Evolutionary conservation across 2,329 filamentous ascomycete species (phyloP).

Genomic region (Xylaria sp.): DNA sequence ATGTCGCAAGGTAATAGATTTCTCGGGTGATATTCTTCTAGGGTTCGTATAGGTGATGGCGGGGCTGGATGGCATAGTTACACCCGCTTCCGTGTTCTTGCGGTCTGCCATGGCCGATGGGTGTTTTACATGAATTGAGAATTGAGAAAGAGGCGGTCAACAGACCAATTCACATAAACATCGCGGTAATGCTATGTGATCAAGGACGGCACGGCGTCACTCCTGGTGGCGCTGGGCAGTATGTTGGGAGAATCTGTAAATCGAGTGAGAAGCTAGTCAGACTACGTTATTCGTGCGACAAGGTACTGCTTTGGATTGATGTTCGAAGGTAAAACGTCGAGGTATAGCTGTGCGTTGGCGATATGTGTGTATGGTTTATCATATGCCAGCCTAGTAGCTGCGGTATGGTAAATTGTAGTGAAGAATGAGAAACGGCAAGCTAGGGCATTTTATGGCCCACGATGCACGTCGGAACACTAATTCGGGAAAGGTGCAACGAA

Average conservation of each 20-base stretch:
- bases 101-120: conserved; percentile 44
- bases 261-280: background rate
- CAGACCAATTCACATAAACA: conserved; percentile 32
- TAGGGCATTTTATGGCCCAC: conserved; percentile 4
- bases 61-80: conserved; percentile 38
- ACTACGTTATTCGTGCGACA: background rate
- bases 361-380: background rate
- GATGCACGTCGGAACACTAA: conserved; percentile 19
- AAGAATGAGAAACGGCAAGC: background rate
- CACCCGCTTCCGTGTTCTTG: conserved; percentile 42
- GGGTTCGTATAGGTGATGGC: conserved; percentile 48
- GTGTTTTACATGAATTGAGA: conserved; percentile 31
- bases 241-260: conserved; percentile 1
- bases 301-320: background rate
- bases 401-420: background rate
- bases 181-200: conserved; percentile 30
- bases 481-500: conserved; percentile 16
- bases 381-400: conserved; percentile 17
- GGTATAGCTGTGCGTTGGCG: background rate
- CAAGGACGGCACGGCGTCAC: conserved; percentile 9
- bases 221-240: background rate
- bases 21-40: conserved; percentile 56
- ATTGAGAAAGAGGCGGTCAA: conserved; percentile 27
- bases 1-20: conserved; percentile 61
- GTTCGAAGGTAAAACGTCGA: background rate